Conservation (phyloP, 139 green algal species). For the Monoraphidium neglectum region DNA sequence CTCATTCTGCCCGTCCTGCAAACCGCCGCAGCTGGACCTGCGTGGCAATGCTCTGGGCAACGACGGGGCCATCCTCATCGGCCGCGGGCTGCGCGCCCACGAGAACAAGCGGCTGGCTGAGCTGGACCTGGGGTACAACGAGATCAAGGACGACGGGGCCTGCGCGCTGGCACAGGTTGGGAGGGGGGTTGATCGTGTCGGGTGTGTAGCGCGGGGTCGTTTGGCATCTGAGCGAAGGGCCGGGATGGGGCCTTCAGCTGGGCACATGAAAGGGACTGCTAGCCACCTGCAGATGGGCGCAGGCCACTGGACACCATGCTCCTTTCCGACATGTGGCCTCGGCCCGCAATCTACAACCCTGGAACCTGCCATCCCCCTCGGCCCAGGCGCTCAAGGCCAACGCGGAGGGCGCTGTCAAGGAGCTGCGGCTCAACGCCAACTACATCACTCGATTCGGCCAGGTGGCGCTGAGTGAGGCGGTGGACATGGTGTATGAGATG, state of each 20-base stretch:
- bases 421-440: slow-evolving; percentile 91
- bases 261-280: no score
- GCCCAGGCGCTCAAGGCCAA: slow-evolving; percentile 90
- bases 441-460: slow-evolving; percentile 95
- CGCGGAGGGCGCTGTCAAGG: slow-evolving; percentile 71
- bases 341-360: no score
- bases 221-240: no score
- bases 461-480: slow-evolving; percentile 90
- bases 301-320: no score
- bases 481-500: slow-evolving; percentile 97
- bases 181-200: no score
- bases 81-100: slow-evolving; percentile 51
- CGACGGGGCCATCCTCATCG: slow-evolving; percentile 73
- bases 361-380: no score
- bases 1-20: no score
- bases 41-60: slow-evolving; percentile 92
- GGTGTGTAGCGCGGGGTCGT: no score
- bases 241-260: no score
- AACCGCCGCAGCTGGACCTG: slow-evolving; percentile 78
- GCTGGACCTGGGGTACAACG: slow-evolving; percentile 98
- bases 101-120: slow-evolving; percentile 82
- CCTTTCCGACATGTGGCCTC: no score
- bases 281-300: no score
- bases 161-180: slow-evolving; percentile 90
- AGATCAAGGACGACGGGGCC: slow-evolving; percentile 98